Conservation (phyloP, 495 filamentous ascomycete genomes). For the Trichoderma virens region DNA sequence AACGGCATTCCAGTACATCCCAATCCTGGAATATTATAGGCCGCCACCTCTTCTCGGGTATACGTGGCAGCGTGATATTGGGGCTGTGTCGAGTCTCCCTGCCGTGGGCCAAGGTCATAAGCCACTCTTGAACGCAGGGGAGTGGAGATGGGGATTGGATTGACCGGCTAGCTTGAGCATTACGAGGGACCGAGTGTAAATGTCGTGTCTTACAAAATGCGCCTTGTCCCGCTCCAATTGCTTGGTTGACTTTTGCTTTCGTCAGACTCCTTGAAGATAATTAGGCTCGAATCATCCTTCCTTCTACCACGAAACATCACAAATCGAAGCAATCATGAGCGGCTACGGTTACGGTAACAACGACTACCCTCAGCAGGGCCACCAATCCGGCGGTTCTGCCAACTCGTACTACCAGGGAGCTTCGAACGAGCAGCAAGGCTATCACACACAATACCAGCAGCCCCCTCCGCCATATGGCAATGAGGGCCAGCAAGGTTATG, state of each 20-base stretch:
- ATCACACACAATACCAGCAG: slow-evolving; percentile 16
- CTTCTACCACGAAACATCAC: neutral
- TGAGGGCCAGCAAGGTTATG: slow-evolving; percentile 4
- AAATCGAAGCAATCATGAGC: neutral
- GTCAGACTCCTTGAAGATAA: too few species aligned
- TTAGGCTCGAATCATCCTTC: neutral
- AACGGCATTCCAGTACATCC: neutral
- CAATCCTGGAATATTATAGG: neutral
- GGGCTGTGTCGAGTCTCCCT: neutral
- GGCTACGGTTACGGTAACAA: neutral
- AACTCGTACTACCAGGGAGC: neutral
- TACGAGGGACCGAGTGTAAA: neutral
- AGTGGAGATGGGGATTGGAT: neutral
- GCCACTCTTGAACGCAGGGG: slow-evolving; percentile 4
- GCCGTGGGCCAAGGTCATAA: neutral
- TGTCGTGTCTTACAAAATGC: neutral
- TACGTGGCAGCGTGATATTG: slow-evolving; percentile 6
- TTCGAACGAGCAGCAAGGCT: slow-evolving; percentile 10
- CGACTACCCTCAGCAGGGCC: neutral
- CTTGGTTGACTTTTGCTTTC: neutral
- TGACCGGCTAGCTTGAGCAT: neutral
- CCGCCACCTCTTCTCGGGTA: neutral
- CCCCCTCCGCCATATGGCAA: slow-evolving; percentile 16
- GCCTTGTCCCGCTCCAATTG: neutral
- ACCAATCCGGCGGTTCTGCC: neutral